Evolutionary conservation across 805 yeast genomes (phyloP), one percentile per base, ranked within the genome.

Genomic region (Millerago galiae): DNA sequence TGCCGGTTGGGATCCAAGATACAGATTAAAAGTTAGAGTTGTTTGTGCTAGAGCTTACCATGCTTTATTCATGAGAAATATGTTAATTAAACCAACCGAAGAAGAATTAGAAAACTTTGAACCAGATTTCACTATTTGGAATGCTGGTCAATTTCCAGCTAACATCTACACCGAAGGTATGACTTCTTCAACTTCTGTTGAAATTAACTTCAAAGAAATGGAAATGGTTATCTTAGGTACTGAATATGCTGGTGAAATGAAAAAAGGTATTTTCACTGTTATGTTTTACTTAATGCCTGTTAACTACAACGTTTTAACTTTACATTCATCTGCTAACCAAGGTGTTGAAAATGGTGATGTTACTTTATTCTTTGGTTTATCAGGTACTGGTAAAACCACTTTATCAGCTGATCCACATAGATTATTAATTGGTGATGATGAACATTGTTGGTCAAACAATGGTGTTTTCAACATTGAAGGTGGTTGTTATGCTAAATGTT

Each of bases 401-500:
- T 72, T 91, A 56, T 85, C 95, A 55, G 98, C 98, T 42, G 98
- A 91, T 64, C 96, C 96, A 46, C 74, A 87, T 70, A 83, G 99
- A 68, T 70, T 77, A 64, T 78, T 91, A 65, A 91, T 91, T 62
- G 99, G 99, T 66, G 99, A 91, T 66, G 99, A 91, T 65, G 99
- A 91, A 72, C 99, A 91, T 74, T 91, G 98, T 74, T 91, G 99
- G 99, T 86, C 97, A 15, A 95, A 91, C 68, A 74, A 84, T 55
- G 99, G 99, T 71, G 97, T 91, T 46, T 91, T 91, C 82, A 93
- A 93, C 79, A 90, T 91, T 60, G 99, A 91, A 74, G 99, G 99
- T 68, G 99, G 99, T 53, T 91, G 99, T 75, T 91, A 91, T 74
- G 98, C 98, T 59, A 91, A 91, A 72, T 90, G 97, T 73, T 74